Evolutionary conservation across 805 yeast species (phyloP).

Genomic region (Candida pseudofarinosa): DNA sequence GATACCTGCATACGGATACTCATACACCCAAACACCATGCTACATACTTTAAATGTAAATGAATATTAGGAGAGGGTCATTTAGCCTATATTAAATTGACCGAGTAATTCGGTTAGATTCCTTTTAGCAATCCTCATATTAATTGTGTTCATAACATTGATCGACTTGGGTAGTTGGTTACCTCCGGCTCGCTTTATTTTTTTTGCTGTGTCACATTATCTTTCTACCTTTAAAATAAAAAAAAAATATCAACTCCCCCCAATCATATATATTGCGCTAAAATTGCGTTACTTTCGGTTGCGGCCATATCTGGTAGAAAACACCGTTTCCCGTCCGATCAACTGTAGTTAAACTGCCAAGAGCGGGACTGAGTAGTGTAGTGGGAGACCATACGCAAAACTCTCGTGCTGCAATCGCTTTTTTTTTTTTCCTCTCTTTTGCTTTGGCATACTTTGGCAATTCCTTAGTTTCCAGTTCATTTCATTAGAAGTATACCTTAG

Average conservation of each 20-base stretch:
- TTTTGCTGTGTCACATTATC: not conserved
- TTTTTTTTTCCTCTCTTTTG: conserved; percentile 14
- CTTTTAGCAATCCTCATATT: not conserved
- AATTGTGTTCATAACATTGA: not conserved
- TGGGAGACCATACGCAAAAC: conserved; percentile 58
- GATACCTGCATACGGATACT: too few species aligned
- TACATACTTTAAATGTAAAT: too few species aligned
- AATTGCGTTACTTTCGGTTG: conserved; percentile 32
- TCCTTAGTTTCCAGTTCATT: too few species aligned
- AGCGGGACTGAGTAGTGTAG: conserved; percentile 55
- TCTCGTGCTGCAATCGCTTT: conserved; percentile 50
- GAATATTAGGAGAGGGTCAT: too few species aligned
- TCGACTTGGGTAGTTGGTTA: not conserved
- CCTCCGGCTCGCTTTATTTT: not conserved
- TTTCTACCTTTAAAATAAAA: not conserved
- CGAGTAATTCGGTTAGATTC: not conserved
- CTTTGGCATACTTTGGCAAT: too few species aligned
- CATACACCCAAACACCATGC: too few species aligned
- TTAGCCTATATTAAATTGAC: too few species aligned
- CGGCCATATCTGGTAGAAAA: conserved; percentile 59
- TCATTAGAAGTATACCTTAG: too few species aligned
- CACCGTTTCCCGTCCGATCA: conserved; percentile 63
- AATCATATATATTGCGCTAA: not conserved
- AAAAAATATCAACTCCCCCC: not conserved
- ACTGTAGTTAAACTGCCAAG: conserved; percentile 56